Conservation (phyloP, 805 yeast species). For the Saccharomycopsis sp. region DNA sequence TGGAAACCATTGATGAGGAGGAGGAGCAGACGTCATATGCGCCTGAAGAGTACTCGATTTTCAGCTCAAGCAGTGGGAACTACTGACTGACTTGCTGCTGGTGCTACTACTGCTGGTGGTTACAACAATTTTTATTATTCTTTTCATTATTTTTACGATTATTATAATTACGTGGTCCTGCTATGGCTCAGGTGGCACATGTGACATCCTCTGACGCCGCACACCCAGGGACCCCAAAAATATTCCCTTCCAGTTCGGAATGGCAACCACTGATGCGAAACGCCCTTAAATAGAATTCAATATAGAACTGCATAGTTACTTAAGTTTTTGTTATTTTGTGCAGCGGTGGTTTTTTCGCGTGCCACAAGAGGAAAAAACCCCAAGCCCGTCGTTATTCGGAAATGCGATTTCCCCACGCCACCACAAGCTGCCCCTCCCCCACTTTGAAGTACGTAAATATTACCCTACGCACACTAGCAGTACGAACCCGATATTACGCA, state of each 20-base stretch:
- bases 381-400: neutral
- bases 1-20: slow-evolving; percentile 37
- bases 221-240: too few species aligned
- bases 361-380: too few species aligned
- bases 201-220: too few species aligned
- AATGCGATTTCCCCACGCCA: neutral
- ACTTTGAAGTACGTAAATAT: neutral
- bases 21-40: slow-evolving; percentile 21
- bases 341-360: neutral
- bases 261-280: neutral
- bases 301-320: neutral
- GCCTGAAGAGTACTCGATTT: slow-evolving; percentile 19
- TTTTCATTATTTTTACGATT: neutral
- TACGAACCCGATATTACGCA: neutral
- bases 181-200: too few species aligned
- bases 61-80: slow-evolving; percentile 22
- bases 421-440: slow-evolving; percentile 3
- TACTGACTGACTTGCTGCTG: slow-evolving; percentile 15
- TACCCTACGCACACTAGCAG: neutral
- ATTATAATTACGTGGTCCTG: too few species aligned
- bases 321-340: neutral
- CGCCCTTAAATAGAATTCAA: neutral
- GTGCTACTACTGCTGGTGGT: too few species aligned
- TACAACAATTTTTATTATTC: slow-evolving; percentile 4
- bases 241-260: neutral